These are phyloP conservation scores for Torulaspora indica DNA, from an alignment of 805 yeast species.

Conservation along the genomic window DNA sequence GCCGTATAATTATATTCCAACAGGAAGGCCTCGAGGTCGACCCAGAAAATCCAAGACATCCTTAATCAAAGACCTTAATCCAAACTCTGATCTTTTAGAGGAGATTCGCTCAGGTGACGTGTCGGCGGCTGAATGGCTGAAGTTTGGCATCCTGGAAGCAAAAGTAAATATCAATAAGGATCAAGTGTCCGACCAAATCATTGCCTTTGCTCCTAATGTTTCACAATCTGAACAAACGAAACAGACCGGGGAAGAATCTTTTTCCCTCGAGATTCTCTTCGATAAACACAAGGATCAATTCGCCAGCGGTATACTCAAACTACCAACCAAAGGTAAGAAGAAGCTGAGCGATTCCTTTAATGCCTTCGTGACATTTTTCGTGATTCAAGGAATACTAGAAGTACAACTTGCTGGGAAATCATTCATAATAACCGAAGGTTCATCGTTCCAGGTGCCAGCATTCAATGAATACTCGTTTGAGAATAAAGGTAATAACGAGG, in stretches of 20 bases:
- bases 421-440: conserved; percentile 64
- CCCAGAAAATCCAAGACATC: conserved; percentile 23
- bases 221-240: conserved; percentile 43
- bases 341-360: conserved; percentile 52
- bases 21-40: conserved; percentile 30
- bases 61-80: conserved; percentile 9
- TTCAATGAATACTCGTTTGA: conserved; percentile 66
- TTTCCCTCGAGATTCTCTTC: conserved; percentile 59
- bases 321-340: conserved; percentile 61
- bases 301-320: conserved; percentile 68
- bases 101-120: conserved; percentile 25
- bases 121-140: conserved; percentile 29
- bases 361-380: conserved; percentile 69
- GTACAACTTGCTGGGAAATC: conserved; percentile 55
- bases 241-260: conserved; percentile 47
- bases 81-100: conserved; percentile 22
- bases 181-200: conserved; percentile 21
- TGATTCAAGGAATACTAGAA: conserved; percentile 64
- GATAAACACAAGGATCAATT: conserved; percentile 57
- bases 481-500: conserved; percentile 55
- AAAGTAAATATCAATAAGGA: conserved; percentile 31
- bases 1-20: conserved; percentile 25
- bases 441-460: conserved; percentile 78
- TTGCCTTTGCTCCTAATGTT: conserved; percentile 64
- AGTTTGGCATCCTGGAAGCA: conserved; percentile 28